These are phyloP conservation scores for Entelexis sorbosivorans DNA, from an alignment of 1,139 yeast species.

Conservation along the genomic window DNA sequence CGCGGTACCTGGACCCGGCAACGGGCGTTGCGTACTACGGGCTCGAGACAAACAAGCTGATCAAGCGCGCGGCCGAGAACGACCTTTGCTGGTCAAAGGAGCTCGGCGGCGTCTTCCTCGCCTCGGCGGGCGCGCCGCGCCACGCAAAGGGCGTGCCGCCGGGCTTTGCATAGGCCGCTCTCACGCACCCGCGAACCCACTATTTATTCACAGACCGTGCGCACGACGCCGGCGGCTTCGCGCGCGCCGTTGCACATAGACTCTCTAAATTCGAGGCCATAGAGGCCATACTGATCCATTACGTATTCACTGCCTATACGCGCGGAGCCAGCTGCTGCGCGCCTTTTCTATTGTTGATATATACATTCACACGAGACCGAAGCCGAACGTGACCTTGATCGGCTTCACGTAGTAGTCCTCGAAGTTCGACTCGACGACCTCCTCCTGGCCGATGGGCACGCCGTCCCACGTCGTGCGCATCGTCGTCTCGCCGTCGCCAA, in stretches of 20 bases:
- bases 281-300: too few relatives aligned
- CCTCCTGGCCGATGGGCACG: conserved; percentile 97
- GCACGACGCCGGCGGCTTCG: too few relatives aligned
- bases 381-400: conserved; percentile 84
- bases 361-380: conserved; percentile 35
- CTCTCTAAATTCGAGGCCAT: too few relatives aligned
- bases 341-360: too few relatives aligned
- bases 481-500: conserved; percentile 72
- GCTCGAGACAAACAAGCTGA: conserved; percentile 63
- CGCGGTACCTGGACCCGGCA: conserved; percentile 76
- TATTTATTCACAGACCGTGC: too few relatives aligned
- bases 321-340: too few relatives aligned
- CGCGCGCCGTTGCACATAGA: too few relatives aligned
- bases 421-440: conserved; percentile 70
- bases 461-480: conserved; percentile 73
- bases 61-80: conserved; percentile 59
- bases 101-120: conserved; percentile 57
- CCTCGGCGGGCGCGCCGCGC: conserved; percentile 38
- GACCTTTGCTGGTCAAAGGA: conserved; percentile 60
- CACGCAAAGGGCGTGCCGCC: conserved; percentile 60
- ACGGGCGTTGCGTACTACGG: conserved; percentile 72
- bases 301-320: background rate
- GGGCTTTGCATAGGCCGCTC: conserved; percentile 33
- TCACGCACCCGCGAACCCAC: background rate
- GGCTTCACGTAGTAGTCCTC: conserved; percentile 80